phyloP scores from a whole-genome alignment of 176 grass and related monocot genomes.

The Urochloa ruziziensis region DNA sequence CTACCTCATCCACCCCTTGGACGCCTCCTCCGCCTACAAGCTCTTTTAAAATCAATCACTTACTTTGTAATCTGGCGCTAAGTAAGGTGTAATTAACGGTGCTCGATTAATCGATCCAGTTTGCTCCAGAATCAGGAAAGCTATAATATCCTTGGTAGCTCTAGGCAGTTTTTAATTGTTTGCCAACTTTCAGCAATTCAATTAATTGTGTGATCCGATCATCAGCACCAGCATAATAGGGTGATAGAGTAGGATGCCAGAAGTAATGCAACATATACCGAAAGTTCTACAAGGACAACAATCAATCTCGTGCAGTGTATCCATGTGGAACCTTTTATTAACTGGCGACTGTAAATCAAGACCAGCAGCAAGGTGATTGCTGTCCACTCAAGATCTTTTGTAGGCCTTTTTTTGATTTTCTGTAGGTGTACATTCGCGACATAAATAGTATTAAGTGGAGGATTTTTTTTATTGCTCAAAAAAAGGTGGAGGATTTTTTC shows the following conservation, averaged over 20 bases:
- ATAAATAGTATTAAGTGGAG: too few species aligned
- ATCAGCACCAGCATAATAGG: not conserved
- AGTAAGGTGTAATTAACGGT: not conserved
- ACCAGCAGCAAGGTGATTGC: not conserved
- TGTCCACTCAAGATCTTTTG: too few species aligned
- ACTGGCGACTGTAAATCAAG: not conserved
- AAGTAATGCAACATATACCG: not conserved
- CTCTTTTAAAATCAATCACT: not conserved
- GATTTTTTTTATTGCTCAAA: too few species aligned
- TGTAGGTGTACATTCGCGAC: too few species aligned
- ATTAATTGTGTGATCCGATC: not conserved
- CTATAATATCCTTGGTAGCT: not conserved
- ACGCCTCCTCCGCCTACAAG: slow-evolving; percentile 39
- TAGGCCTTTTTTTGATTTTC: too few species aligned
- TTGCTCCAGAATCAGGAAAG: not conserved
- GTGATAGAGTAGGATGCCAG: not conserved
- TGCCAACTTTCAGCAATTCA: not conserved
- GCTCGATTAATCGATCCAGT: not conserved
- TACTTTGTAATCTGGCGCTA: not conserved
- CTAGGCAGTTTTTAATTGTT: not conserved
- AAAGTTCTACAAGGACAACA: too few species aligned
- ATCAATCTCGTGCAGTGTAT: too few species aligned
- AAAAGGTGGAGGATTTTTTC: too few species aligned
- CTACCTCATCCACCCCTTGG: slow-evolving; percentile 60
- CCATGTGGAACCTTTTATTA: too few species aligned